phyloP scores from a whole-genome alignment of 495 filamentous ascomycete species.

The Glutinoglossum americanum region DNA sequence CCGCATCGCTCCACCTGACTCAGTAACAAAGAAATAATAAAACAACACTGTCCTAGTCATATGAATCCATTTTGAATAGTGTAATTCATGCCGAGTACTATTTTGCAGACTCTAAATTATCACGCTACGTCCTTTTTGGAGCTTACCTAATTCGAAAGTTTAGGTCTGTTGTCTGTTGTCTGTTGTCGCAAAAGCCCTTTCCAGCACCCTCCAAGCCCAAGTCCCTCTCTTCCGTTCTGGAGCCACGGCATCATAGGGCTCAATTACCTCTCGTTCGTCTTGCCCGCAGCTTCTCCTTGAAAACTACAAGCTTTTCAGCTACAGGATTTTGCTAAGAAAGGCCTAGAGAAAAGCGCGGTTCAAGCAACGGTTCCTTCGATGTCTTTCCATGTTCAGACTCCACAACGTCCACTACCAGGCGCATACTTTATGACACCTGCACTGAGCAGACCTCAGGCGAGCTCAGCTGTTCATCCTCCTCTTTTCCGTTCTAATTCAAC shows the following conservation, averaged over 20 bases:
- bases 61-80: no score
- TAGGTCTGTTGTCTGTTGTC: not conserved
- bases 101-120: no score
- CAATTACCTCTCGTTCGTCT: not conserved
- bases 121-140: not conserved
- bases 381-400: slow-evolving; percentile 4
- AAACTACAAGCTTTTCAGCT: not conserved
- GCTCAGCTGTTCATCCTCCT: not conserved
- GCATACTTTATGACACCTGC: slow-evolving; percentile 5
- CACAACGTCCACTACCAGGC: slow-evolving; percentile 7
- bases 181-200: not conserved
- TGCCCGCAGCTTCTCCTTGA: not conserved
- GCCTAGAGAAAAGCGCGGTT: not conserved
- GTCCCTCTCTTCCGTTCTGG: not conserved
- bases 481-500: not conserved
- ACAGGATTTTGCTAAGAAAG: not conserved
- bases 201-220: not conserved
- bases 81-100: no score
- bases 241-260: not conserved
- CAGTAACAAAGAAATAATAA: no score
- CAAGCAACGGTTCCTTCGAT: not conserved
- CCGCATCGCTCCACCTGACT: no score
- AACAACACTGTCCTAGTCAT: no score
- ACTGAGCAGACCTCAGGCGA: not conserved
- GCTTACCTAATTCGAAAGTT: not conserved